These are phyloP conservation scores for Euphrasia arctica DNA, from an alignment of 305 asterid species.

Conservation along the genomic window DNA sequence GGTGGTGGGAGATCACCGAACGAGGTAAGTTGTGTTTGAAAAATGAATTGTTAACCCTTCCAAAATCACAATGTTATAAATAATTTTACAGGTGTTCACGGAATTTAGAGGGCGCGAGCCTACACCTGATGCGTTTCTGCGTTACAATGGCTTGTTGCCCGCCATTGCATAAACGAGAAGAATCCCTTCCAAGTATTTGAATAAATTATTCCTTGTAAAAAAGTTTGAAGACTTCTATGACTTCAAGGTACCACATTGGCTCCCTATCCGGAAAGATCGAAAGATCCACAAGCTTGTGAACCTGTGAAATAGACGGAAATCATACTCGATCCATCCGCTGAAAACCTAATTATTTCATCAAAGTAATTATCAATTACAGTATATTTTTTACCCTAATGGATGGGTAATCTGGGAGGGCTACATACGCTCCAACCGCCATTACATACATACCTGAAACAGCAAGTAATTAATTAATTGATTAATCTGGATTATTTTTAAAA, in stretches of 20 bases:
- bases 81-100: constrained; percentile 33
- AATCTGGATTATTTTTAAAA: background rate
- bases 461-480: background rate
- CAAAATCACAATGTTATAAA: background rate
- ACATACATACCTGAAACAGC: constrained; percentile 64
- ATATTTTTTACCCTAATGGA: constrained; percentile 47
- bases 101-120: constrained; percentile 51
- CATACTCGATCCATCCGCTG: constrained; percentile 3
- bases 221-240: constrained; percentile 69
- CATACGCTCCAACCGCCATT: constrained; percentile 87
- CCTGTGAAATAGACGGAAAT: constrained; percentile 43
- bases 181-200: too few species aligned
- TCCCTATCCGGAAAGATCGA: constrained; percentile 74
- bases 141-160: constrained; percentile 41
- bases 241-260: constrained; percentile 96
- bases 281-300: constrained; percentile 81
- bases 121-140: constrained; percentile 45
- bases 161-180: constrained; percentile 14
- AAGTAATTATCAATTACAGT: background rate
- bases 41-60: too few species aligned
- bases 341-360: too few species aligned
- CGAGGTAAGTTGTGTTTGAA: constrained; percentile 36
- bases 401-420: constrained; percentile 39
- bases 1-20: constrained; percentile 87
- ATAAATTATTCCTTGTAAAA: constrained; percentile 39